phyloP scores from a whole-genome alignment of 352 stramenopile species.

The Hyaloperonospora arabidopsidis region DNA sequence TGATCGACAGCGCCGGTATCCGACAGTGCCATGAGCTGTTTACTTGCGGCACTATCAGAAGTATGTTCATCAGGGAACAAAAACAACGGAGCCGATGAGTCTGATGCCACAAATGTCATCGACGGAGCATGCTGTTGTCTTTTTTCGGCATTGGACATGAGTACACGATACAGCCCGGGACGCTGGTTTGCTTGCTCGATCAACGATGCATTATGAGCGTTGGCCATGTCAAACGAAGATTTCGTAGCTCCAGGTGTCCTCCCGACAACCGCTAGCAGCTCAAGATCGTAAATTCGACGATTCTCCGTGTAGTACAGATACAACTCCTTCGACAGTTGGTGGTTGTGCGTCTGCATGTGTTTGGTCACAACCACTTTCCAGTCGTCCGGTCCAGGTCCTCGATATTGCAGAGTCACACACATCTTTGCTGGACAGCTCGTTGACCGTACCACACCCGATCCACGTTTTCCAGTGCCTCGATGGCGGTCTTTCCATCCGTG shows the following conservation, averaged over 20 bases:
- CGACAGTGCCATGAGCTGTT: conserved; percentile 11
- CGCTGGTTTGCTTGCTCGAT: conserved; percentile 21
- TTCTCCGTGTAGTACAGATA: conserved; percentile 76
- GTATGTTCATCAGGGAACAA: conserved; percentile 2
- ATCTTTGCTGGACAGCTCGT: conserved; percentile 71
- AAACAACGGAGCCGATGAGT: conserved; percentile 4
- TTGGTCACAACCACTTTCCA: conserved; percentile 76
- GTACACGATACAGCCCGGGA: conserved; percentile 12
- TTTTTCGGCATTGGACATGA: conserved; percentile 15
- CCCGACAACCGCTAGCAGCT: conserved; percentile 36
- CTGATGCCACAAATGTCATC: conserved; percentile 11
- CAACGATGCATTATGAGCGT: conserved; percentile 12
- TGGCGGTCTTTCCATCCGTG: conserved; percentile 72
- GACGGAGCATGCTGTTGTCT: conserved; percentile 15
- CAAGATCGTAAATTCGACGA: conserved; percentile 66
- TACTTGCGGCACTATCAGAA: neutral
- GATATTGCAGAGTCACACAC: conserved; percentile 65
- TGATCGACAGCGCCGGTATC: conserved; percentile 13
- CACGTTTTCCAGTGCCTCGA: conserved; percentile 58
- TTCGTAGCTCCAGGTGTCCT: conserved; percentile 6
- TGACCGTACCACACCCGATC: conserved; percentile 47
- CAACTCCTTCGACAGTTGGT: conserved; percentile 62
- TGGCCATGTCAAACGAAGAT: conserved; percentile 3
- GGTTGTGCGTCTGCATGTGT: conserved; percentile 63
- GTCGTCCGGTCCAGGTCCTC: conserved; percentile 25